Conservation (phyloP, 176 grass and related monocot species). For the Carex kokanica region DNA sequence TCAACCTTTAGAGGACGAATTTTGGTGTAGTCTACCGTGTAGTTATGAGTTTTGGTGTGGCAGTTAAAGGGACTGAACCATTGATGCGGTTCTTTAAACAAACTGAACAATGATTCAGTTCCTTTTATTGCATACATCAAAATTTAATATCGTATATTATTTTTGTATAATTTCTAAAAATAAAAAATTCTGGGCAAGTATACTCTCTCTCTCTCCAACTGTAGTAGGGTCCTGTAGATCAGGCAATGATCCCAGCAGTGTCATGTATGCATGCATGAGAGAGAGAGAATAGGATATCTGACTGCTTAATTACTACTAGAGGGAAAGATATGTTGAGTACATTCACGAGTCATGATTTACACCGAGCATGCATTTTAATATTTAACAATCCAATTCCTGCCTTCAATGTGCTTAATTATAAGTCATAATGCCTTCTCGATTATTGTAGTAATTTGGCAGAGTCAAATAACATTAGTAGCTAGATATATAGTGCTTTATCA, state of each 20-base stretch:
- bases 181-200: too few relatives aligned
- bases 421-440: background rate
- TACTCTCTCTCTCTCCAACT: background rate
- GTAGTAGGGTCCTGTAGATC: slow-evolving; percentile 26
- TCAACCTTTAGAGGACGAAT: too few relatives aligned
- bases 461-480: background rate
- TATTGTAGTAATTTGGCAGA: background rate
- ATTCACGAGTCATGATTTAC: slow-evolving; percentile 12
- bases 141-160: too few relatives aligned
- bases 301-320: slow-evolving; percentile 19
- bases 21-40: too few relatives aligned
- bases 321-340: background rate
- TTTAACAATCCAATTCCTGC: background rate
- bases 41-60: too few relatives aligned
- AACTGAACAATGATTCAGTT: too few relatives aligned
- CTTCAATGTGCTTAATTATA: background rate
- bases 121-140: too few relatives aligned
- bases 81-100: too few relatives aligned
- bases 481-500: too few relatives aligned
- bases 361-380: slow-evolving; percentile 6
- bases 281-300: slow-evolving; percentile 13
- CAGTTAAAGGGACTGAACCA: too few relatives aligned
- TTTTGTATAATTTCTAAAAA: too few relatives aligned
- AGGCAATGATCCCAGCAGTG: slow-evolving; percentile 4
- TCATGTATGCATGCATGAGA: slow-evolving; percentile 12